Evolutionary conservation across 2,329 filamentous ascomycete genomes (phyloP).

Genomic region (Clarireedia paspali): DNA sequence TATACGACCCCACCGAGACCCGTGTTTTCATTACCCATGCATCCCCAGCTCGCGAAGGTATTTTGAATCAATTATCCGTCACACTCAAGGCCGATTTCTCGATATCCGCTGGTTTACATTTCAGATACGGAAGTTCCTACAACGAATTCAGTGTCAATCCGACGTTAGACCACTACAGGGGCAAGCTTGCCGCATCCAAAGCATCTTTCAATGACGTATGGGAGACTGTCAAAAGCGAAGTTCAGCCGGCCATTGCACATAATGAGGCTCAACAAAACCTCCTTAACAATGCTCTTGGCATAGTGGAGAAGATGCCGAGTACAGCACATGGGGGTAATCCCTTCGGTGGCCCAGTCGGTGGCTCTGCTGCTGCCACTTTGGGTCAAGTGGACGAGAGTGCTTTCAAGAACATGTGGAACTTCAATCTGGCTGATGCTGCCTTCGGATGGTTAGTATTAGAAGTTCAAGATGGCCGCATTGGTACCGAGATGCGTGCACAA

Average conservation of each 20-base stretch:
- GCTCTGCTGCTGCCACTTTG: slow-evolving; percentile 55
- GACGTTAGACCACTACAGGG: slow-evolving; percentile 94
- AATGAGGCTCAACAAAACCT: slow-evolving; percentile 93
- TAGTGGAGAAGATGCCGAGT: slow-evolving; percentile 97
- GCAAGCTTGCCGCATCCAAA: slow-evolving; percentile 95
- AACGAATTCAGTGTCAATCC: slow-evolving; percentile 99
- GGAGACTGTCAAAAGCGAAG: slow-evolving; percentile 96
- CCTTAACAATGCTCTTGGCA: slow-evolving; percentile 79
- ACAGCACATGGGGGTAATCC: slow-evolving; percentile 94
- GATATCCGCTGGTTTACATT: slow-evolving; percentile 92
- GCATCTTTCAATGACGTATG: slow-evolving; percentile 98
- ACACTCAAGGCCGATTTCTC: slow-evolving; percentile 98
- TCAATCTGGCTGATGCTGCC: slow-evolving; percentile 93
- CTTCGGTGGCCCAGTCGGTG: slow-evolving; percentile 78
- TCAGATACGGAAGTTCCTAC: slow-evolving; percentile 98
- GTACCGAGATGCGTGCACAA: slow-evolving; percentile 96
- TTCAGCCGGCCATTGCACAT: slow-evolving; percentile 86
- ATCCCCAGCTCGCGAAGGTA: slow-evolving; percentile 90
- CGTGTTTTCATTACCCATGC: slow-evolving; percentile 95
- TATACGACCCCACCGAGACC: slow-evolving; percentile 97
- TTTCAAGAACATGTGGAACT: slow-evolving; percentile 99
- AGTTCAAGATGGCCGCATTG: slow-evolving; percentile 90
- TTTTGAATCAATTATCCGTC: slow-evolving; percentile 95
- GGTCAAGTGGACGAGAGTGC: slow-evolving; percentile 96
- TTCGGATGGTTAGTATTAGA: slow-evolving; percentile 95